Base-by-base conservation (phyloP, 192 early-diverging fungal species). In the Coemansia sp. region DNA sequence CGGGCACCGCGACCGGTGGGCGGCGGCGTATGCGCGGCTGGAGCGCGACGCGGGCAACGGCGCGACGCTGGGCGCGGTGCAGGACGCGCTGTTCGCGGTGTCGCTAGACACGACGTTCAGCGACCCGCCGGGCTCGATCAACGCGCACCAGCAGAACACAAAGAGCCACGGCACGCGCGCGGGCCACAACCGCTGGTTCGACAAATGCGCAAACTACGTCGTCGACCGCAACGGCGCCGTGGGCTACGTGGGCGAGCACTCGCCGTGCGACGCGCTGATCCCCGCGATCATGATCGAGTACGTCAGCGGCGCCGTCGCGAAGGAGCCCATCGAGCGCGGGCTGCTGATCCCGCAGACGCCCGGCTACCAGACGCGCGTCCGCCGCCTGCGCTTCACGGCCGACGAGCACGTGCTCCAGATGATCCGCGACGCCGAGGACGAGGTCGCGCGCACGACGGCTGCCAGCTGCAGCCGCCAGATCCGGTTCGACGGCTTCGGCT, bases 101-200 rank as follows among this genome's bases (percentile, higher is more conserved):
- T 82, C 81, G 2, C 73, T 96, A 0, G 94, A 96, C 69, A 88
- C 92, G 48, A 83, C 82, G 48, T 65, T 64, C 23, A 60, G 70
- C 14, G 78, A 81, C 6, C 71, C 71, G n/a, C 58, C 27, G 1
- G 61, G 47, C 2, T 67, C 65, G 12, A 43, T 74, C 57, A 74
- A 60, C 28, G 71, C 71, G 0, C 50, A 67, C 24, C 71, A 74
- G 61, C 56, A 22, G 42, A 47, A 23, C 22, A 21, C 51, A 18
- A 74, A 74, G 54, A 61, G 65, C 59, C 71, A 74, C 19, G 65
- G 65, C 11, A 67, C 61, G 9, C 60, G 38, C 0, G 61, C 65
- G n/a, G 92, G 89, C 4, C 87, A 84, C 71, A 96, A 96, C 64
- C 82, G 94, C 4, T 95, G 94, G 94, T 92, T 88, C 60, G 94